A percentile compares a stretch with the other conserved stretches of the same genome.
Conservation (phyloP, 1,284 basidiomycete genomes). For the Cryptococcus sp. region DNA sequence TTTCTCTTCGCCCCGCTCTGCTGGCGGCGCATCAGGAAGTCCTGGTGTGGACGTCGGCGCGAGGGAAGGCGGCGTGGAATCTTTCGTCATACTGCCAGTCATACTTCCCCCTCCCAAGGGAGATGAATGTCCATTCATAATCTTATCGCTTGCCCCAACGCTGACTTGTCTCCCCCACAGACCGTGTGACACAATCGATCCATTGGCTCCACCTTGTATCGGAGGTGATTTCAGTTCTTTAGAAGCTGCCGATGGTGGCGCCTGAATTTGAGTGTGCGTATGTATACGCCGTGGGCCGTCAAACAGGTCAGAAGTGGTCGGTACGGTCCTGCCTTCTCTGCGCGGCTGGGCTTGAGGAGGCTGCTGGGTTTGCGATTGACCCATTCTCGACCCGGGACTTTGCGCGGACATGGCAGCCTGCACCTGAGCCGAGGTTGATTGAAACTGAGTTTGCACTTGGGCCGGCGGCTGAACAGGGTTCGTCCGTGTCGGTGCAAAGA, state of each 20-base stretch:
- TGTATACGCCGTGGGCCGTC: conserved; percentile 12
- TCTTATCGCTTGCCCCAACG: no score
- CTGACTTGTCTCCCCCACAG: no score
- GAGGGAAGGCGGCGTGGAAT: no score
- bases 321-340: conserved; percentile 35
- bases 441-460: background rate
- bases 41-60: no score
- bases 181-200: no score
- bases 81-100: no score
- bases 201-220: no score
- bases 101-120: no score
- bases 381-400: background rate
- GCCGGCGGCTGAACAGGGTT: background rate
- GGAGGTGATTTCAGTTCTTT: no score
- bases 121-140: no score
- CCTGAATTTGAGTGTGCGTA: no score
- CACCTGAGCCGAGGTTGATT: background rate
- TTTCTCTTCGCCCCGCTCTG: conserved; percentile 1
- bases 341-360: conserved; percentile 4
- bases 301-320: conserved; percentile 33
- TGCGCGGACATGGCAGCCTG: conserved; percentile 1
- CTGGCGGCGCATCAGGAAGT: background rate
- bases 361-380: background rate
- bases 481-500: conserved; percentile 2
- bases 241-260: no score